phyloP scores from a whole-genome alignment of 2,329 filamentous ascomycete genomes.

The Hymenoscyphus linearis region DNA sequence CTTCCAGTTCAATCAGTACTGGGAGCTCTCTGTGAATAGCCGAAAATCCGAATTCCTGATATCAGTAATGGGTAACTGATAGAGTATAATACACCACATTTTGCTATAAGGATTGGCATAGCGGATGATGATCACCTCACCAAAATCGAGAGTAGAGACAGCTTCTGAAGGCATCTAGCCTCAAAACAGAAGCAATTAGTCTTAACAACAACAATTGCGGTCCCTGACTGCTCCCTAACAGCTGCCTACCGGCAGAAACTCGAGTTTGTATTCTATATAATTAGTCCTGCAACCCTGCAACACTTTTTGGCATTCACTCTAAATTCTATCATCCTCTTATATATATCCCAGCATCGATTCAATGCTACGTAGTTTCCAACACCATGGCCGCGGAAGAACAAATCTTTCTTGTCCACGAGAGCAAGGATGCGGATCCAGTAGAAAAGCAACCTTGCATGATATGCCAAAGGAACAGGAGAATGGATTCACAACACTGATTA shows the following conservation, averaged over 20 bases:
- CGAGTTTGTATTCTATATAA: too few relatives aligned
- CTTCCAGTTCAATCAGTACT: too few relatives aligned
- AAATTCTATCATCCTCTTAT: background rate
- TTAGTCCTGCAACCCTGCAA: background rate
- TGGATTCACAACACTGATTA: conserved; percentile 20
- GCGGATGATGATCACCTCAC: too few relatives aligned
- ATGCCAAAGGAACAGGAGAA: conserved; percentile 18
- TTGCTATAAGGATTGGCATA: too few relatives aligned
- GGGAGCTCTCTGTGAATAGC: too few relatives aligned
- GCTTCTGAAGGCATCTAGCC: background rate
- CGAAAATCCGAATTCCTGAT: too few relatives aligned
- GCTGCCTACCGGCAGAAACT: too few relatives aligned
- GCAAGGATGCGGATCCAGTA: conserved; percentile 17
- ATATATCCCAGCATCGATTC: background rate
- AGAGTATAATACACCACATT: too few relatives aligned
- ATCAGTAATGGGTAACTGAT: too few relatives aligned
- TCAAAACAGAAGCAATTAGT: background rate
- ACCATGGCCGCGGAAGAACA: conserved; percentile 4
- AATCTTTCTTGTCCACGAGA: conserved; percentile 7
- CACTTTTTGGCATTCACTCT: background rate
- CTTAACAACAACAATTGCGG: background rate
- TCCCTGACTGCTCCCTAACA: background rate
- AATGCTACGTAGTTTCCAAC: too few relatives aligned
- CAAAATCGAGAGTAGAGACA: background rate
- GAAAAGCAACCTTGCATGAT: conserved; percentile 16